Evolutionary conservation across 306 rosid species (phyloP), one percentile per base, ranked within the genome.

Genomic region (Fagus sylvatica): DNA sequence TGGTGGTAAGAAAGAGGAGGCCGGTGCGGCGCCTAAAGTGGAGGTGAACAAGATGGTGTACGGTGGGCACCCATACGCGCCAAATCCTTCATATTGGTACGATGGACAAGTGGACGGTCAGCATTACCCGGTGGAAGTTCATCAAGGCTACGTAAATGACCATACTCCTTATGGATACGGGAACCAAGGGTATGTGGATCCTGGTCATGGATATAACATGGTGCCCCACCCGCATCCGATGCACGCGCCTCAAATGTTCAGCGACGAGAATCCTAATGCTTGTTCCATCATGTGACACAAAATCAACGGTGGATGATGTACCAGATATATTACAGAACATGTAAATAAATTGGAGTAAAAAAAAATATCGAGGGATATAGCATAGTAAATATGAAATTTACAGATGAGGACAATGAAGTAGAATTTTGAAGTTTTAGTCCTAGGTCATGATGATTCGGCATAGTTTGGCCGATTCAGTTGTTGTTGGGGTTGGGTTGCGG

Each of bases 221-320:
- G 76, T 36, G 5, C 76, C 85, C 9, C 39, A 32, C 56, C 60
- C 73, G 17, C 73, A 84, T 13, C 33, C 72, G 1, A 57, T 57
- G 34, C 69, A 84, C 34, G 80, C 82, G 5, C 90, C 94, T 1
- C 92, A 81, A 54, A 86, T 86, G 84, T 89, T 89, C 80, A 89
- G 96, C 49, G 99, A 95, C 64, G 99, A 95, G 83, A 95, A 95
- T 74, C 99, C 99, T 0, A 93, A 95, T 75, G 94, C 90, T 0
- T 95, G 99, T 85, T 88, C 93, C 9, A 9, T 95, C 37, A 93
- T 95, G 99, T 93, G 92, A 89, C 30, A 66, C 28, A 6, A 28
- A 49, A 69, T 37, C 5, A 12, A 36, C 69, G 67, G 74, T 5
- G 17, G 49, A 46, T 46, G 51, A 46, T 0, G 51, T 46, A 10